Percentiles rank a stretch among this genome's conserved stretches.
Conservation (phyloP, 1,284 basidiomycete genomes). For the Trametes pubescens region DNA sequence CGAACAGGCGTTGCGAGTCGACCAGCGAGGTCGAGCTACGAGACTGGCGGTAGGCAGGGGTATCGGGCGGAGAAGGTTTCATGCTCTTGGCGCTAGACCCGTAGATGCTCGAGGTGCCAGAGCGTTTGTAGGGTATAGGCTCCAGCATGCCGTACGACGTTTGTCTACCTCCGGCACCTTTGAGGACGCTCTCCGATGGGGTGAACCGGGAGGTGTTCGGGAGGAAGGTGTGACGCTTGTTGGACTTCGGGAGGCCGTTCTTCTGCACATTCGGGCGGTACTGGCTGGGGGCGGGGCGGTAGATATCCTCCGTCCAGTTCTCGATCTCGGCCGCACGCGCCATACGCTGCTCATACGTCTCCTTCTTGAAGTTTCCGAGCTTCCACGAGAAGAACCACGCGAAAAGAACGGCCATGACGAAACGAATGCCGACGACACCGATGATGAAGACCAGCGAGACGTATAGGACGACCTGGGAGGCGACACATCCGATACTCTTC, state of each 20-base stretch:
- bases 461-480: constrained; percentile 94
- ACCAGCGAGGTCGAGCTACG: constrained; percentile 85
- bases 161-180: constrained; percentile 65
- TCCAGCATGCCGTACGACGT: constrained; percentile 83
- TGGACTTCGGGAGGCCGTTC: constrained; percentile 67
- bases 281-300: constrained; percentile 90
- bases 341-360: constrained; percentile 96
- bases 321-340: constrained; percentile 92
- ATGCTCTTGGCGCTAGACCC: constrained; percentile 48
- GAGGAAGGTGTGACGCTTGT: constrained; percentile 73
- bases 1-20: constrained; percentile 57
- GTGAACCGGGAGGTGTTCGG: constrained; percentile 90
- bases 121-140: constrained; percentile 65
- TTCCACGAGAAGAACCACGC: constrained; percentile 97
- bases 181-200: constrained; percentile 75
- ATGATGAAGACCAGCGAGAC: constrained; percentile 97
- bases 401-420: constrained; percentile 96
- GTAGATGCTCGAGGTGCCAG: constrained; percentile 59
- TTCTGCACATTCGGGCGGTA: constrained; percentile 91
- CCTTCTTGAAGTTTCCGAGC: constrained; percentile 92
- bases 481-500: constrained; percentile 94
- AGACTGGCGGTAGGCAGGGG: constrained; percentile 77
- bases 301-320: constrained; percentile 96
- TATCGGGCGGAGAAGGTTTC: constrained; percentile 78
- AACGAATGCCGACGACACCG: constrained; percentile 95